Evolutionary conservation across 768 basidiomycete species (phyloP).

Genomic region (Coprinellus aureogranulatus): DNA sequence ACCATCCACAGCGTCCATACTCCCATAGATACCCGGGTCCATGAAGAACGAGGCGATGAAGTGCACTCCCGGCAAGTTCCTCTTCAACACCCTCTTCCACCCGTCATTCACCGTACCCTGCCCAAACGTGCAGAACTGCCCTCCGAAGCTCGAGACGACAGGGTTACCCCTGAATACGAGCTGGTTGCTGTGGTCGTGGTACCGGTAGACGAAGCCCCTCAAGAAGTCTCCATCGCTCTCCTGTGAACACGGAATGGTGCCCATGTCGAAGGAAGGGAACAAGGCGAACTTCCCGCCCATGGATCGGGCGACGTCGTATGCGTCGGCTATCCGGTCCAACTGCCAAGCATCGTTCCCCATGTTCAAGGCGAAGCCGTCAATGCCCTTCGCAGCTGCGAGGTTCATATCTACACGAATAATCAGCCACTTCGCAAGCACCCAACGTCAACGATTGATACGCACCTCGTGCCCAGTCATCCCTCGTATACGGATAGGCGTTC

Average conservation of each 20-base stretch:
- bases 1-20: constrained; percentile 46
- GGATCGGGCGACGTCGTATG: constrained; percentile 38
- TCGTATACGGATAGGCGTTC: constrained; percentile 55
- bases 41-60: constrained; percentile 63
- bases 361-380: constrained; percentile 58
- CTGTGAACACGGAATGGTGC: constrained; percentile 39
- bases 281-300: constrained; percentile 39
- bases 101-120: constrained; percentile 35
- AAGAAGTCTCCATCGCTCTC: constrained; percentile 32
- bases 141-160: constrained; percentile 54
- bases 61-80: constrained; percentile 31
- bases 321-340: constrained; percentile 39
- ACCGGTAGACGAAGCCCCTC: constrained; percentile 36
- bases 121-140: constrained; percentile 55
- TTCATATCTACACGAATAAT: constrained; percentile 38
- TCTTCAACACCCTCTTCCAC: constrained; percentile 38
- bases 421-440: not conserved
- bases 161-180: constrained; percentile 35
- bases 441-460: not conserved
- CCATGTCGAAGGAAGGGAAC: constrained; percentile 49
- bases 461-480: constrained; percentile 44
- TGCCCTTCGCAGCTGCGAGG: constrained; percentile 46
- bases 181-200: constrained; percentile 41
- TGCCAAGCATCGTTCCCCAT: constrained; percentile 51
- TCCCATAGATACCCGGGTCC: constrained; percentile 40